phyloP scores from a whole-genome alignment of 2,329 filamentous ascomycete species.

The Fusarium penzigii region DNA sequence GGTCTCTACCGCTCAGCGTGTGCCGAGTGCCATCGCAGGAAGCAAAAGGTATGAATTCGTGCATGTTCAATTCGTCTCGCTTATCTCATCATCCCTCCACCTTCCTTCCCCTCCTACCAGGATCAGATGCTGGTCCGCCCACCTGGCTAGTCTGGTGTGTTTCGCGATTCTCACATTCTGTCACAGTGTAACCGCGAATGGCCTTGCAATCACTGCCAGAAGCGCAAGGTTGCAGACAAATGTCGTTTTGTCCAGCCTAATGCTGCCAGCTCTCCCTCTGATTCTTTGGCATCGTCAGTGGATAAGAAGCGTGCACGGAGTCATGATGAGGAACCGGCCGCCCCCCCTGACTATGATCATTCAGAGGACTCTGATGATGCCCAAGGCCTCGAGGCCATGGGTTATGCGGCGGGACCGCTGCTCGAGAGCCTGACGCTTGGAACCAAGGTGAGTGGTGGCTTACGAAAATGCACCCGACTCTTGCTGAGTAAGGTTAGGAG shows the following conservation, averaged over 20 bases:
- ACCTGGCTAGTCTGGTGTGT: neutral
- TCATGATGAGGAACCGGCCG: conserved; percentile 15
- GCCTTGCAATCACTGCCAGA: conserved; percentile 41
- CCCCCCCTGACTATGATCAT: conserved; percentile 16
- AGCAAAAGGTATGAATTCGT: conserved; percentile 37
- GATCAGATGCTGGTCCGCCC: no score
- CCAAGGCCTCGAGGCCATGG: conserved; percentile 34
- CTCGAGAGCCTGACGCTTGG: conserved; percentile 28
- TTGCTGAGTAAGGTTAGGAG: conserved; percentile 2
- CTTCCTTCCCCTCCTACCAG: neutral
- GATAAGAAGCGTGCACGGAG: conserved; percentile 28
- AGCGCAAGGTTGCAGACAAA: conserved; percentile 38
- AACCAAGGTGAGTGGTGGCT: conserved; percentile 21
- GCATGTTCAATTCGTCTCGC: neutral
- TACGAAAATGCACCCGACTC: neutral
- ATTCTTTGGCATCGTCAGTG: conserved; percentile 11
- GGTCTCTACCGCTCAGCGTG: conserved; percentile 41
- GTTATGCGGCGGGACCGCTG: conserved; percentile 35
- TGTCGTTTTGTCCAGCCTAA: conserved; percentile 32
- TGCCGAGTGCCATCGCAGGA: conserved; percentile 44
- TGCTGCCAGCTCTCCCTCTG: conserved; percentile 21
- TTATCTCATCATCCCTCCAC: neutral
- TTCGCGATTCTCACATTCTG: conserved; percentile 38
- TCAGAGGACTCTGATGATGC: conserved; percentile 27
- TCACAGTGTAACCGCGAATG: conserved; percentile 39